Evolutionary conservation across 129 eudicot species (phyloP).

Genomic region (Logfia minima): DNA sequence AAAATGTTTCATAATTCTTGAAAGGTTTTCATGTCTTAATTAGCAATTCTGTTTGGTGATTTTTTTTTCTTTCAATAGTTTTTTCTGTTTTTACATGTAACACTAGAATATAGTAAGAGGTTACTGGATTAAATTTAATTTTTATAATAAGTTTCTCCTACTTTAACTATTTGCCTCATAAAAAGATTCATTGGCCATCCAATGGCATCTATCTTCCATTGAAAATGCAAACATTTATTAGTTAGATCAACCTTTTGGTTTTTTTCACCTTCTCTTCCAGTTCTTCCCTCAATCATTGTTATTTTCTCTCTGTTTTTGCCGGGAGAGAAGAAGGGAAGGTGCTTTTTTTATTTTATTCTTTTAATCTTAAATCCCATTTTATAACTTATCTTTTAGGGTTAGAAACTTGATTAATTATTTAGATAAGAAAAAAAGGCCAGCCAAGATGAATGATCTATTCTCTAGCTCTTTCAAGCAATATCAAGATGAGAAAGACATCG

Average conservation of each 20-base stretch:
- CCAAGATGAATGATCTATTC: conserved; percentile 84
- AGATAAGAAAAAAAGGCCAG: neutral
- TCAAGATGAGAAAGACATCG: conserved; percentile 53
- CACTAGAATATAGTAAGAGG: neutral
- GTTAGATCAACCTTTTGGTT: conserved; percentile 17
- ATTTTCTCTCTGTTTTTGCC: conserved; percentile 20
- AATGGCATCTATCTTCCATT: conserved; percentile 25
- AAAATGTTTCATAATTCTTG: neutral
- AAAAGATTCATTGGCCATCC: conserved; percentile 15
- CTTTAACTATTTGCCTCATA: conserved; percentile 29
- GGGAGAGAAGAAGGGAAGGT: conserved; percentile 62
- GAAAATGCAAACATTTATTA: conserved; percentile 26
- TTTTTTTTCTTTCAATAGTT: no score
- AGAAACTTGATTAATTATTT: conserved; percentile 23
- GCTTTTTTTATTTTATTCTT: neutral
- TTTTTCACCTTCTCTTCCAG: conserved; percentile 59
- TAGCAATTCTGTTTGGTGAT: neutral
- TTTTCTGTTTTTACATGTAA: no score
- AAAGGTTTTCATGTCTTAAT: neutral
- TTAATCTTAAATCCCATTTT: conserved; percentile 11
- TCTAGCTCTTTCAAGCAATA: conserved; percentile 61
- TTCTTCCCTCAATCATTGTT: conserved; percentile 46
- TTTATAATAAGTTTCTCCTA: neutral
- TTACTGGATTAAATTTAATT: neutral
- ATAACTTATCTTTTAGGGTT: conserved; percentile 9